Conservation (phyloP, 345 rosid species). For the Salix udensis region DNA sequence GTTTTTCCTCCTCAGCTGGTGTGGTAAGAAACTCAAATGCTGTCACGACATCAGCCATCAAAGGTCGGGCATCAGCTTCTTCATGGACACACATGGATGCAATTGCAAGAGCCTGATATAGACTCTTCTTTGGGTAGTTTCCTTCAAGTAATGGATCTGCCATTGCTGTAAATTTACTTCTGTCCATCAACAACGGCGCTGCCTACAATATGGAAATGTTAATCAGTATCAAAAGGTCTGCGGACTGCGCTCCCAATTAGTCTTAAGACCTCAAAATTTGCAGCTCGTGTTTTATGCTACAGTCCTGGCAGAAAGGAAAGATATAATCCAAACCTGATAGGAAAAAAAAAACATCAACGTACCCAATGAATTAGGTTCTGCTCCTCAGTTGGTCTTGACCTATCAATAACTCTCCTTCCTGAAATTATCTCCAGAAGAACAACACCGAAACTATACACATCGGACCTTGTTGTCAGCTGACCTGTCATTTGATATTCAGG, state of each 20-base stretch:
- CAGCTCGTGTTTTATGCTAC: neutral
- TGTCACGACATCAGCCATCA: constrained; percentile 58
- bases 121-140: constrained; percentile 45
- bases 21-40: constrained; percentile 51
- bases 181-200: constrained; percentile 44
- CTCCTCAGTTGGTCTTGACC: constrained; percentile 42
- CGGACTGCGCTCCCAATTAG: neutral
- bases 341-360: constrained; percentile 6
- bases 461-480: constrained; percentile 54
- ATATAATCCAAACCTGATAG: neutral
- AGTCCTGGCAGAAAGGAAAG: neutral
- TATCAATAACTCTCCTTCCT: constrained; percentile 56
- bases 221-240: neutral
- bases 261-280: neutral
- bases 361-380: constrained; percentile 62
- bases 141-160: constrained; percentile 54
- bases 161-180: constrained; percentile 34
- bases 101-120: constrained; percentile 59
- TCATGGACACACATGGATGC: constrained; percentile 66
- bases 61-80: constrained; percentile 49
- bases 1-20: constrained; percentile 6
- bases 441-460: constrained; percentile 66
- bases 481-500: constrained; percentile 62
- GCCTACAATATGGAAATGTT: constrained; percentile 38
- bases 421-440: constrained; percentile 59